Evolutionary conservation across 495 filamentous ascomycete species (phyloP), one percentile per base, ranked within the genome.

Genomic region (Neurospora sp.): DNA sequence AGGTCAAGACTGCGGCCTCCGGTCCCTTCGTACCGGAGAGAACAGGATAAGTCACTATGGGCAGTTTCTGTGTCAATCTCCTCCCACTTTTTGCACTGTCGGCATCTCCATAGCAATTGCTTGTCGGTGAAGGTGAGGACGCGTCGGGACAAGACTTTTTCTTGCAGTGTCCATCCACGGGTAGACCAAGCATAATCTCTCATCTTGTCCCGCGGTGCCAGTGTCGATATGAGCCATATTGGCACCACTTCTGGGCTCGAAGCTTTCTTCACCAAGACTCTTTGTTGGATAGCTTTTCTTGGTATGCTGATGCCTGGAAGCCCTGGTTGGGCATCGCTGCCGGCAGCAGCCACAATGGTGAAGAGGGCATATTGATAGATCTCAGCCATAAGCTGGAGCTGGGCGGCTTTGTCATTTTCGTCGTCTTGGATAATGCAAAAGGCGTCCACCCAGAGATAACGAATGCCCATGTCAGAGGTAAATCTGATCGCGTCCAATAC

Each of bases 161-260:
- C 84, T 72, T 86, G 84, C 72, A 77, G 84, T 7, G 83, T 86
- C 84, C 83, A 86, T 10, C 81, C 84, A 20, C 84, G 74, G 0
- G 79, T 81, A 2, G 37, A 39, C 79, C 79, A 85, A 18, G 70
- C 72, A 0, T 78, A 81, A 0, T 73, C 54, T 11, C 27, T 5
- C 69, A 83, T 77, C 5, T 54, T 37, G 46, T 23, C 27, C n/a
- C 70, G n/a, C 14, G 37, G 12, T 41, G 40, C 38, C 0, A 12
- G 38, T 38, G 40, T 41, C 0, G 14, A 6, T 38, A 54, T 12
- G 10, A 23, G 42, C 42, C 42, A 54, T 12, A 23, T n/a, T 0
- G 44, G n/a, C n/a, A 3, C 9, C 10, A 23, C 9, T 20, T 54
- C 4, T 54, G 0, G 20, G 6, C 10, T 54, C 2, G 12, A 0